A percentile compares a stretch with the other conserved stretches of the same genome.
Conservation (phyloP, 1,284 basidiomycete genomes). For the Marasmius fiardii region DNA sequence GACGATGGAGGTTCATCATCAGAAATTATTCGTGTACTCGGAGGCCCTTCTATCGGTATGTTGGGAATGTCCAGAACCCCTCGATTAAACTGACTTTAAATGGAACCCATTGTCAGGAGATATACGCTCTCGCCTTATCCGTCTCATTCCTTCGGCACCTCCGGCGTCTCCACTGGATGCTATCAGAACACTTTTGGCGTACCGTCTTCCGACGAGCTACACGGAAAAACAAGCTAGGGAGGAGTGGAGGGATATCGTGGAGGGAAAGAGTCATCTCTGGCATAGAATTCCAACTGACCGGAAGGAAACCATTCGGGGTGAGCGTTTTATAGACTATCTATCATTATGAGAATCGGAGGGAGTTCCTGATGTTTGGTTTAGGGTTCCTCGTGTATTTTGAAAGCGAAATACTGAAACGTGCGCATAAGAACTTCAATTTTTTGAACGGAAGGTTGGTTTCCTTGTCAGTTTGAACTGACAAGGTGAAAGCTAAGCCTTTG, state of each 20-base stretch:
- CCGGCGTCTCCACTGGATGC: constrained; percentile 59
- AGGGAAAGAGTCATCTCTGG: constrained; percentile 87
- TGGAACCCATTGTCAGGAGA: constrained; percentile 49
- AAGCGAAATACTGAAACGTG: constrained; percentile 79
- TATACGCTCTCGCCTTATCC: constrained; percentile 78
- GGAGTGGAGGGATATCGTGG: constrained; percentile 90
- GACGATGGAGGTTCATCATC: constrained; percentile 86
- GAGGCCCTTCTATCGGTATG: constrained; percentile 77
- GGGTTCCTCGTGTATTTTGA: constrained; percentile 92
- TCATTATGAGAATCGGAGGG: neutral
- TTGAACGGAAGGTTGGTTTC: constrained; percentile 67
- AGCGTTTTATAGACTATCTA: constrained; percentile 2
- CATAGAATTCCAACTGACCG: constrained; percentile 86
- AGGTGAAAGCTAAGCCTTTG: too few species aligned
- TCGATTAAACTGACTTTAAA: constrained; percentile 5
- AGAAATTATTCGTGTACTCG: constrained; percentile 81
- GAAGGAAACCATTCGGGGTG: constrained; percentile 87
- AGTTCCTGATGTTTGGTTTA: constrained; percentile 26
- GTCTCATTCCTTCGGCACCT: constrained; percentile 70
- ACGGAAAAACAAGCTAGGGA: constrained; percentile 80
- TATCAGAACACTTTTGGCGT: constrained; percentile 74
- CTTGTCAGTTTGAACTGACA: too few species aligned
- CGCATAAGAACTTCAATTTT: constrained; percentile 92
- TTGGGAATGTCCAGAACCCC: constrained; percentile 2
- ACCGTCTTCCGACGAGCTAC: constrained; percentile 71